These are phyloP conservation scores for Scedosporium boydii DNA, from an alignment of 2,329 filamentous ascomycete genomes.

Conservation along the genomic window DNA sequence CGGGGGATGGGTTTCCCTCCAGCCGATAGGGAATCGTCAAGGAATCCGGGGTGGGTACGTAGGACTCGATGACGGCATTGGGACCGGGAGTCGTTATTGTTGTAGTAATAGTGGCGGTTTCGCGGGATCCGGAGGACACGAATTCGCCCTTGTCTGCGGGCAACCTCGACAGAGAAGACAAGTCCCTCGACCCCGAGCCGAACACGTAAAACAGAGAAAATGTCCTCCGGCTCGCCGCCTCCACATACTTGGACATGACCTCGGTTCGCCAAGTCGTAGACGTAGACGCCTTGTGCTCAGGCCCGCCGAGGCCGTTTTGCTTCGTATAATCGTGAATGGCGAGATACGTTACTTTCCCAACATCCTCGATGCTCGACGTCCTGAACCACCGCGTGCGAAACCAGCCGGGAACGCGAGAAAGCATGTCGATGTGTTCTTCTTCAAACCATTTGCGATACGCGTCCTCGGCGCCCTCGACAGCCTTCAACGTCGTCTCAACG, in stretches of 20 bases:
- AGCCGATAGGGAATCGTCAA: slow-evolving; percentile 64
- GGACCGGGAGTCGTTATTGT: slow-evolving; percentile 44
- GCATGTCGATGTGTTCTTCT: slow-evolving; percentile 63
- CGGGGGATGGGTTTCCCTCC: slow-evolving; percentile 57
- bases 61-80: slow-evolving; percentile 51
- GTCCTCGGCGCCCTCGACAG: slow-evolving; percentile 36
- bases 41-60: slow-evolving; percentile 57
- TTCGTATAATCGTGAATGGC: slow-evolving; percentile 64
- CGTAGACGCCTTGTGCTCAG: slow-evolving; percentile 53
- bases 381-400: slow-evolving; percentile 61
- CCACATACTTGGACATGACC: slow-evolving; percentile 50
- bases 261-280: slow-evolving; percentile 52
- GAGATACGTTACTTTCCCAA: slow-evolving; percentile 43
- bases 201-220: slow-evolving; percentile 76
- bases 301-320: slow-evolving; percentile 55
- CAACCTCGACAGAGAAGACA: slow-evolving; percentile 44
- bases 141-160: slow-evolving; percentile 38
- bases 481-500: slow-evolving; percentile 47
- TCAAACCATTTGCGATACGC: slow-evolving; percentile 60
- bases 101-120: slow-evolving; percentile 12
- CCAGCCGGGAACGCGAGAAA: slow-evolving; percentile 72
- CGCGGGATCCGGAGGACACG: slow-evolving; percentile 22
- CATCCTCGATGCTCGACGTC: slow-evolving; percentile 52
- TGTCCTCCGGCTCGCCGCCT: slow-evolving; percentile 43
- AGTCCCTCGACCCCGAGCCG: slow-evolving; percentile 61